Evolutionary conservation across 2,329 filamentous ascomycete species (phyloP), one percentile per base, ranked within the genome.

Genomic region (Beauveria scarabaeidicola): DNA sequence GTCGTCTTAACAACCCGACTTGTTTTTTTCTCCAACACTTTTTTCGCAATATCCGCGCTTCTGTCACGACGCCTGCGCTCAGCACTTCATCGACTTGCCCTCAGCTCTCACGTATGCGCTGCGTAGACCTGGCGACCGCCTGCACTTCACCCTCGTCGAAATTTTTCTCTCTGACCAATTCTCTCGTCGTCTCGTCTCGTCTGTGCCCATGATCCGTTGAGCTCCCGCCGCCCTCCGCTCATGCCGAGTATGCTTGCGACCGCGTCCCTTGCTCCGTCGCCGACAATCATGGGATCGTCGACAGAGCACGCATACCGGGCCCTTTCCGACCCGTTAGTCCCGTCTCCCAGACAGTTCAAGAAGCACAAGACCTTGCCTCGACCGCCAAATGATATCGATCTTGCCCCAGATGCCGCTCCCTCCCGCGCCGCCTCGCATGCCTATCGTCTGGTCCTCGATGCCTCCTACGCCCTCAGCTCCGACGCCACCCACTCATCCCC

Each of bases 361-460:
- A 78, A 71, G 64, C 77, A 78, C 68, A 78, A 78, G 68, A 64
- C 70, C 52, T 66, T 79, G 25, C 77, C 77, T 61, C 71, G 66
- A 56, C 73, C 73, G 46, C 68, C 61, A 11, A 65, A 63, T 59
- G 66, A 70, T 44, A 66, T 64, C 55, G 58, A 62, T 3, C 61
- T 63, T 44, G 66, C 69, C 54, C 61, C 58, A 21, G 52, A 58
- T 44, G 36, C 51, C 62, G 62, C 66, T 63, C 61, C 68, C 63
- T 64, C 66, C 57, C 64, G 61, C 58, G 46, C 62, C 63, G 59
- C 63, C 55, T 59, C 56, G 60, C 62, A 68, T 48, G 27, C 52
- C 7, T 58, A 63, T 17, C 56, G 64, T 25, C 63, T 70, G 15
- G 64, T 64, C 44, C 62, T 70, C 61, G 71, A 72, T 62, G 66